Percentiles rank a stretch among this genome's conserved stretches.
Conservation (phyloP, 1,284 basidiomycete genomes). For the Trametes pubescens region DNA sequence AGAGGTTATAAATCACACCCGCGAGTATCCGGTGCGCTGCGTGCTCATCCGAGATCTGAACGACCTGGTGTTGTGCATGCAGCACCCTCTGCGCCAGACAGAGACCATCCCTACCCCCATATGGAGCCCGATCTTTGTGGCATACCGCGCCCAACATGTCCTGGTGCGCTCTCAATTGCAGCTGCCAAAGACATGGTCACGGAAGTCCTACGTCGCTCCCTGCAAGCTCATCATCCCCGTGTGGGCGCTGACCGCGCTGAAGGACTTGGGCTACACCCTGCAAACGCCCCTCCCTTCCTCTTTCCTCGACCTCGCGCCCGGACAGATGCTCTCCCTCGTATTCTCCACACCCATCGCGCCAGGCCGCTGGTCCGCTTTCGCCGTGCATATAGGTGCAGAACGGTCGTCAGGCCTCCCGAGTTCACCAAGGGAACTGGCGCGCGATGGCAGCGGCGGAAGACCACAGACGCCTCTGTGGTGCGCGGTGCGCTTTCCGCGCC, state of each 20-base stretch:
- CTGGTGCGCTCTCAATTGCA: neutral
- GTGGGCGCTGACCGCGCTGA: neutral
- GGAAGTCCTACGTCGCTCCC: neutral
- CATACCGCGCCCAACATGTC: neutral
- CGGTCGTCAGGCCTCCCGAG: neutral
- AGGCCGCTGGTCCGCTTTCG: neutral
- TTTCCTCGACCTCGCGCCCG: neutral
- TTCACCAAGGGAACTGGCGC: neutral
- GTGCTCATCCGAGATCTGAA: conserved; percentile 1
- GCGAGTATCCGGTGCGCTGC: neutral
- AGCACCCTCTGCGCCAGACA: neutral
- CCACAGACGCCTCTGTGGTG: neutral
- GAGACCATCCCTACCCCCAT: neutral
- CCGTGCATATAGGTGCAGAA: neutral
- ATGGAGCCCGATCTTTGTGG: neutral
- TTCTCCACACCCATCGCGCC: neutral
- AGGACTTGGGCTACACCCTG: neutral
- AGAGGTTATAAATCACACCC: neutral
- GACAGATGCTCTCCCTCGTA: neutral
- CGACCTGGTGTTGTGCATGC: conserved; percentile 2
- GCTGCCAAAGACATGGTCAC: neutral
- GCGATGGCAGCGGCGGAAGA: too few relatives aligned
- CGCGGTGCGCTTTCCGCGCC: neutral
- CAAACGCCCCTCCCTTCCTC: neutral
- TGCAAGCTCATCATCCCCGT: conserved; percentile 1